A percentile compares a stretch with the other conserved stretches of the same genome.
Conservation (phyloP, 139 green algal species). For the Haematococcus lacustris region DNA sequence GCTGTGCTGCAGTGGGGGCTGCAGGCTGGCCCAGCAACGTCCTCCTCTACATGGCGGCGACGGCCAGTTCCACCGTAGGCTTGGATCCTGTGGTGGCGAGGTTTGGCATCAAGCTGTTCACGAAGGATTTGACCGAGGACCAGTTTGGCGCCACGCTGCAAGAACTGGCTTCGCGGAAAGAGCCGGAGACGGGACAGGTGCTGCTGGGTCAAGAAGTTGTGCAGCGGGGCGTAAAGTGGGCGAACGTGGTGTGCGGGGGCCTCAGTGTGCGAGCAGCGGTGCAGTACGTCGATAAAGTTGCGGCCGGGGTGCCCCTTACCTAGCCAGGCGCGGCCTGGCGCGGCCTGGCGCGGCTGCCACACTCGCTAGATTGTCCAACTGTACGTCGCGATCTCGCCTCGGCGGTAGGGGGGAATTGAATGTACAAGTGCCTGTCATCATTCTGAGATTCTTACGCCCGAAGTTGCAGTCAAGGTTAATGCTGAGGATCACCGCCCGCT, state of each 20-base stretch:
- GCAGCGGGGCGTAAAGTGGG: background rate
- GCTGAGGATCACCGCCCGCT: too few species aligned
- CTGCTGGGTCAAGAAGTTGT: background rate
- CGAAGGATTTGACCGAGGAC: background rate
- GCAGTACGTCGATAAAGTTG: background rate
- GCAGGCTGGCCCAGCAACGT: slow-evolving; percentile 39
- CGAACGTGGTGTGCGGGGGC: background rate
- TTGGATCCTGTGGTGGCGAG: background rate
- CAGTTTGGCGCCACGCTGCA: background rate
- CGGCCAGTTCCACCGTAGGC: slow-evolving; percentile 17
- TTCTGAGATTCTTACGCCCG: too few species aligned
- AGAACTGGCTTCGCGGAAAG: background rate
- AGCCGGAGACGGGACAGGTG: background rate
- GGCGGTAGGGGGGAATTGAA: too few species aligned
- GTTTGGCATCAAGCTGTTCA: background rate
- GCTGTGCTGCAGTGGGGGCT: background rate
- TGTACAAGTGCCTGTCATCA: too few species aligned
- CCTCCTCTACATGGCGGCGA: slow-evolving; percentile 40
- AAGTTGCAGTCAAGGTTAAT: too few species aligned
- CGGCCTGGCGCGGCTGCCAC: too few species aligned
- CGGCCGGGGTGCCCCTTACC: too few species aligned
- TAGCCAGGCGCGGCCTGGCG: too few species aligned
- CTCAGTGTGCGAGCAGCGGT: background rate
- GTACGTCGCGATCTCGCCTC: too few species aligned
- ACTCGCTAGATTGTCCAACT: too few species aligned